These are phyloP conservation scores for Eleusine indica DNA, from an alignment of 176 grass and related monocot genomes.

Conservation along the genomic window DNA sequence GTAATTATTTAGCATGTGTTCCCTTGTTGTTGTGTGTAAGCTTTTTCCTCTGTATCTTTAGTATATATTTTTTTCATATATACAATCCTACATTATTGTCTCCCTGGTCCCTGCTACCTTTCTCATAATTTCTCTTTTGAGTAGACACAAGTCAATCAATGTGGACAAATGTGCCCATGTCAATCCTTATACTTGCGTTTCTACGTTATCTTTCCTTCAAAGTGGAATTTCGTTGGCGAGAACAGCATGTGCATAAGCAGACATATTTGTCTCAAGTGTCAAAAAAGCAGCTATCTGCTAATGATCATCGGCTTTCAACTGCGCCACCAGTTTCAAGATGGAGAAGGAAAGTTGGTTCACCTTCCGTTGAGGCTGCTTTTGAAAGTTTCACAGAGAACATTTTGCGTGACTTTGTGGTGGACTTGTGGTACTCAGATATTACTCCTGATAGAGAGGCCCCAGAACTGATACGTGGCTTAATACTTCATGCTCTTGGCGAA, in stretches of 20 bases:
- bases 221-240: constrained; percentile 82
- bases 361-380: constrained; percentile 73
- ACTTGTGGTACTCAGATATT: constrained; percentile 91
- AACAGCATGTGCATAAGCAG: constrained; percentile 62
- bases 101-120: constrained; percentile 26
- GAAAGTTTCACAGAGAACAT: constrained; percentile 87
- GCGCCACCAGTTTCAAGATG: constrained; percentile 71
- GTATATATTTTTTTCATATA: constrained; percentile 11
- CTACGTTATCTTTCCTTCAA: constrained; percentile 84
- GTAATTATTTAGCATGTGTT: background rate
- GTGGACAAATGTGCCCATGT: constrained; percentile 99
- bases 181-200: constrained; percentile 84
- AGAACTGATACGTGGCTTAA: constrained; percentile 77
- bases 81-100: background rate
- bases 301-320: constrained; percentile 73
- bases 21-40: background rate
- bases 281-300: constrained; percentile 69
- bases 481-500: constrained; percentile 90
- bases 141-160: constrained; percentile 99
- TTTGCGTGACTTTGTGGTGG: constrained; percentile 87
- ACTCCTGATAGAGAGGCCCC: constrained; percentile 88
- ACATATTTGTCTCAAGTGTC: constrained; percentile 69
- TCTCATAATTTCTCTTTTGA: constrained; percentile 39
- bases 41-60: background rate
- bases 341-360: constrained; percentile 90